These are phyloP conservation scores for Chaetomium strumarium DNA, from an alignment of 2,329 filamentous ascomycete genomes.

Conservation along the genomic window DNA sequence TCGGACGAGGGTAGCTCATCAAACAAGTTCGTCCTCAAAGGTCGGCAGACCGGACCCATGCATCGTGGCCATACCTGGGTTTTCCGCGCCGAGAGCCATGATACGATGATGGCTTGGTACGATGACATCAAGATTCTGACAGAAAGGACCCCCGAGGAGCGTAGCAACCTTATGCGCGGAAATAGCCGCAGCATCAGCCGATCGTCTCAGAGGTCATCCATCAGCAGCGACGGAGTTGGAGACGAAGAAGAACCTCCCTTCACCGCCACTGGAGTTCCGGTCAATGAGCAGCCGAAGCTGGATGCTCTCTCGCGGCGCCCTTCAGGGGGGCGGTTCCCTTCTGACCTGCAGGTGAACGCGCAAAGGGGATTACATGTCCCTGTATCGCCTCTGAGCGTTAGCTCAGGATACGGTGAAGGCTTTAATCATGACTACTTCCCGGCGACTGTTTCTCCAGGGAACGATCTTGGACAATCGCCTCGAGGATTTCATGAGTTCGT, in stretches of 20 bases:
- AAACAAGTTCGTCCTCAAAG: constrained; percentile 97
- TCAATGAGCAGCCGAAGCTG: constrained; percentile 45
- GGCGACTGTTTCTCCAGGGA: constrained; percentile 42
- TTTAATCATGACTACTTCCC: constrained; percentile 55
- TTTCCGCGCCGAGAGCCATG: constrained; percentile 67
- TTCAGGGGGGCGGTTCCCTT: constrained; percentile 94
- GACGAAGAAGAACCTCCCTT: constrained; percentile 59
- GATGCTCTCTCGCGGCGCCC: constrained; percentile 59
- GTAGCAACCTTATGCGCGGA: constrained; percentile 76
- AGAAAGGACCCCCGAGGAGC: constrained; percentile 81
- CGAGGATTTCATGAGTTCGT: neutral
- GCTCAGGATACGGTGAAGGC: constrained; percentile 51
- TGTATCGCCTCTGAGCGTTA: constrained; percentile 75
- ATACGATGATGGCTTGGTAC: constrained; percentile 97
- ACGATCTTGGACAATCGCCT: constrained; percentile 33
- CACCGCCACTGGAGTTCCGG: constrained; percentile 50
- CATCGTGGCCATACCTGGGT: constrained; percentile 75
- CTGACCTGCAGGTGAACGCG: constrained; percentile 77
- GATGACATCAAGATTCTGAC: constrained; percentile 87
- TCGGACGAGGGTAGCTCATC: constrained; percentile 77
- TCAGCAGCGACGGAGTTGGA: constrained; percentile 72
- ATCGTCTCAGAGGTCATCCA: constrained; percentile 54
- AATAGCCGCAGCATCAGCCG: constrained; percentile 75
- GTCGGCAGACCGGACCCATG: constrained; percentile 86
- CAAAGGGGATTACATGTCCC: constrained; percentile 74